Conservation (phyloP, 164 flowering plant species). For the Macadamia tetraphylla region DNA sequence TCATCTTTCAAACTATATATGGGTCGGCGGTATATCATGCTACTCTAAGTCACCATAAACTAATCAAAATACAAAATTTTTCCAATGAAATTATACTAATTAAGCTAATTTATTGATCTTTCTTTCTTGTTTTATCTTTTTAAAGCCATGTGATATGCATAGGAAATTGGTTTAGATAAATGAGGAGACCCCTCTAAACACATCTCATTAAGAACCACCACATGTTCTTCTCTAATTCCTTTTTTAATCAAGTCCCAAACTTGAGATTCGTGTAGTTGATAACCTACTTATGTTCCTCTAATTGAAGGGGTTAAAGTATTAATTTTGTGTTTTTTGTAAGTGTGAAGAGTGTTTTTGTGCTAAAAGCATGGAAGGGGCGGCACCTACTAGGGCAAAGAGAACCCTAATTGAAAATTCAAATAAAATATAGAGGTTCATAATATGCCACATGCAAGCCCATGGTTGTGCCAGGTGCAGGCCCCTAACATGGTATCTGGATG, state of each 20-base stretch:
- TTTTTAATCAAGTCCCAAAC: conserved; percentile 11
- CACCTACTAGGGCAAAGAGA: conserved; percentile 34
- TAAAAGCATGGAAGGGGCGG: conserved; percentile 24
- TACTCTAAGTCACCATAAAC: neutral
- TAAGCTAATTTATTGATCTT: neutral
- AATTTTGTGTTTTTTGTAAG: neutral
- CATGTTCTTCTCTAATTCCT: conserved; percentile 19
- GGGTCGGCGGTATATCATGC: conserved; percentile 7
- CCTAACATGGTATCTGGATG: conserved; percentile 28
- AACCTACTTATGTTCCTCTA: neutral
- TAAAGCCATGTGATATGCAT: conserved; percentile 12
- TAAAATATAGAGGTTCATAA: conserved; percentile 4
- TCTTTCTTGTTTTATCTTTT: neutral
- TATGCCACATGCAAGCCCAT: conserved; percentile 42
- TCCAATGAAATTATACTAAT: too few relatives aligned
- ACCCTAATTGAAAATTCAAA: neutral
- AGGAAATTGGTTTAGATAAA: conserved; percentile 8
- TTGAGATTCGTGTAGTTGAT: conserved; percentile 9
- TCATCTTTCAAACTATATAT: too few relatives aligned
- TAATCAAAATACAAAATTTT: neutral
- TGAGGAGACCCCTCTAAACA: conserved; percentile 9
- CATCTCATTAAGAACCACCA: conserved; percentile 21
- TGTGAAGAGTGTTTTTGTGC: conserved; percentile 1
- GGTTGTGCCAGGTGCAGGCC: conserved; percentile 53
- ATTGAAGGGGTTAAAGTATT: conserved; percentile 17